A percentile compares a stretch with the other conserved stretches of the same genome.
phyloP scores from a whole-genome alignment of 2,329 filamentous ascomycete species.

The Bipolaris bicolor region DNA sequence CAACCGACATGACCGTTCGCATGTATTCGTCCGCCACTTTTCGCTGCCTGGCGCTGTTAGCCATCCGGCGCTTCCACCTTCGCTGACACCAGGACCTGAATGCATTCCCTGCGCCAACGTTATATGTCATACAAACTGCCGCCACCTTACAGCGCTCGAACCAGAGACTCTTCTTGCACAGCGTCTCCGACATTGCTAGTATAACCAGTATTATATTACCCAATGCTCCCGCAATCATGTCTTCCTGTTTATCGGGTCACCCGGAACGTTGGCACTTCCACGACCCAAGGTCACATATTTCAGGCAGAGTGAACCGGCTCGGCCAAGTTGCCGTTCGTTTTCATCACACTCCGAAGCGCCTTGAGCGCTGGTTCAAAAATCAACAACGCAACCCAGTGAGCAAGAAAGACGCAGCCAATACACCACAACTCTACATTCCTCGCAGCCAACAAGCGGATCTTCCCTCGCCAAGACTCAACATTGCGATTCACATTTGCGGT shows the following conservation, averaged over 20 bases:
- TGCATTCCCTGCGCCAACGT: not conserved
- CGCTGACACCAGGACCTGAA: not conserved
- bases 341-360: slow-evolving; percentile 21
- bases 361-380: slow-evolving; percentile 28
- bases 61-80: not conserved
- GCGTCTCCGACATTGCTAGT: not conserved
- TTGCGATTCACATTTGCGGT: slow-evolving; percentile 63
- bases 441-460: slow-evolving; percentile 2
- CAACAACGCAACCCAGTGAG: slow-evolving; percentile 9
- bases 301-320: slow-evolving; percentile 20
- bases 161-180: not conserved
- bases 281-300: not conserved
- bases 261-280: not conserved
- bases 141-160: not conserved
- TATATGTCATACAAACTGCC: not conserved
- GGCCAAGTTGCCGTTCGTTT: slow-evolving; percentile 28
- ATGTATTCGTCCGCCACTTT: not conserved
- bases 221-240: not conserved
- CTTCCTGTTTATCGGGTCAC: not conserved
- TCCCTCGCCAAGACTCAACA: slow-evolving; percentile 49
- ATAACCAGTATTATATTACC: not conserved
- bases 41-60: not conserved
- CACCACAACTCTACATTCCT: not conserved
- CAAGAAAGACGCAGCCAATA: not conserved
- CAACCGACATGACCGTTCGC: not conserved